Conservation (phyloP, 345 rosid species). For the Populus deltoides region DNA sequence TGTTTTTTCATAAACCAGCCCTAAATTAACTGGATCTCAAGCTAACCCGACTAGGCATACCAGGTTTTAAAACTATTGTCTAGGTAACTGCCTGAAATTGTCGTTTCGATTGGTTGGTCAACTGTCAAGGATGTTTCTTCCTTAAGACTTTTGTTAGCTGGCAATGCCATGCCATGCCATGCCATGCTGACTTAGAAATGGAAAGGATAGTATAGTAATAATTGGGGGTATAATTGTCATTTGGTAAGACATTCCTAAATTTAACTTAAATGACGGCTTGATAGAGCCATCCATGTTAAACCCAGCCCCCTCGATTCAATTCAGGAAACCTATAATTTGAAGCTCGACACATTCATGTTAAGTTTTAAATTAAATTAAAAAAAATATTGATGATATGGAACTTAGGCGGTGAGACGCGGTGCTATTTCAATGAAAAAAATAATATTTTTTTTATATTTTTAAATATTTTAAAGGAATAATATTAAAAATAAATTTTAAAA, state of each 20-base stretch:
- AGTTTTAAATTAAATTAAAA: too few relatives aligned
- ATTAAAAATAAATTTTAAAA: too few relatives aligned
- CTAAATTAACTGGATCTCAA: rapidly evolving
- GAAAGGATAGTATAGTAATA: background rate
- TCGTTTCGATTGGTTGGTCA: background rate
- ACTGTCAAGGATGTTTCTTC: background rate
- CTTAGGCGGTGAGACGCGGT: too few relatives aligned
- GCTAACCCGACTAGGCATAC: rapidly evolving
- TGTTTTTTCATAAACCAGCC: rapidly evolving
- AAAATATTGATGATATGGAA: too few relatives aligned
- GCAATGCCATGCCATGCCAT: background rate
- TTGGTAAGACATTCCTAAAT: background rate
- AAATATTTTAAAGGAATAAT: too few relatives aligned
- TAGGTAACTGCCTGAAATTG: background rate
- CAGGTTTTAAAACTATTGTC: background rate
- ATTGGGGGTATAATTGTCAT: slow-evolving; percentile 7
- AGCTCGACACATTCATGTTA: too few relatives aligned
- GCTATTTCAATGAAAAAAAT: too few relatives aligned
- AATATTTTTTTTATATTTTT: too few relatives aligned
- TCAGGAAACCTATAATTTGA: too few relatives aligned
- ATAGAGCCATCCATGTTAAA: too few relatives aligned
- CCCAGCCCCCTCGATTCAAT: too few relatives aligned
- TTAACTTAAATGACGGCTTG: slow-evolving; percentile 13
- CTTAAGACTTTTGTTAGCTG: background rate
- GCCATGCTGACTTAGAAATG: background rate